Evolutionary conservation across 805 yeast genomes (phyloP).

Genomic region (Yarrowia divulgata): DNA sequence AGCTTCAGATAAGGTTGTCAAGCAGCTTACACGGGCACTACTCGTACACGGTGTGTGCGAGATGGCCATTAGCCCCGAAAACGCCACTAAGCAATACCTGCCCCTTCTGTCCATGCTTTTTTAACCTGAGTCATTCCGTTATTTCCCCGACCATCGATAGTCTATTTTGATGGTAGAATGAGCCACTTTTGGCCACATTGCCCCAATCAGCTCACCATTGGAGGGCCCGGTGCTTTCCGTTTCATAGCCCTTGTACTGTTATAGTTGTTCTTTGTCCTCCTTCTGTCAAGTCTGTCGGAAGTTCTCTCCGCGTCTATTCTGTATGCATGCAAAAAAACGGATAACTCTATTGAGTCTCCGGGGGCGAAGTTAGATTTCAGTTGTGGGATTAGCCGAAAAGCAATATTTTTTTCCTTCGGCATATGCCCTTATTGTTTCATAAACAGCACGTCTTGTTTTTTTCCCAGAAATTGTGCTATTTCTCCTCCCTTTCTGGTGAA

Average conservation of each 20-base stretch:
- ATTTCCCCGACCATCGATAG: neutral
- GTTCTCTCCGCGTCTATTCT: conserved; percentile 18
- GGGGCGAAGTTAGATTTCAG: neutral
- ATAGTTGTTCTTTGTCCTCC: neutral
- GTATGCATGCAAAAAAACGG: neutral
- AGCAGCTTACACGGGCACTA: conserved; percentile 3
- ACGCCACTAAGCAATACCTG: neutral
- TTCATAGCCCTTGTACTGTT: neutral
- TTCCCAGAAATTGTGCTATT: neutral
- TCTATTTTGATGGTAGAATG: neutral
- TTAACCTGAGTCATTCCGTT: too few relatives aligned
- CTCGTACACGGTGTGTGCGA: neutral
- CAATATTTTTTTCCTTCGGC: neutral
- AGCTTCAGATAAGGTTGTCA: conserved; percentile 7
- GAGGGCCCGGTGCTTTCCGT: neutral
- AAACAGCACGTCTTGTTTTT: neutral
- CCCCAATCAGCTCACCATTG: neutral
- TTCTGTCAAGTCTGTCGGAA: conserved; percentile 5
- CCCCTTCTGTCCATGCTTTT: too few relatives aligned
- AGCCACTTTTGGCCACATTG: neutral
- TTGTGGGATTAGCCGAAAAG: neutral
- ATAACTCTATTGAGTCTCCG: neutral
- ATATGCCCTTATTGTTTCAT: neutral
- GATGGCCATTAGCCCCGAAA: neutral
- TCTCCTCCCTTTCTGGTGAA: neutral